Base-by-base conservation (phyloP, 2,329 filamentous ascomycete species). In the Chalara sp. region DNA sequence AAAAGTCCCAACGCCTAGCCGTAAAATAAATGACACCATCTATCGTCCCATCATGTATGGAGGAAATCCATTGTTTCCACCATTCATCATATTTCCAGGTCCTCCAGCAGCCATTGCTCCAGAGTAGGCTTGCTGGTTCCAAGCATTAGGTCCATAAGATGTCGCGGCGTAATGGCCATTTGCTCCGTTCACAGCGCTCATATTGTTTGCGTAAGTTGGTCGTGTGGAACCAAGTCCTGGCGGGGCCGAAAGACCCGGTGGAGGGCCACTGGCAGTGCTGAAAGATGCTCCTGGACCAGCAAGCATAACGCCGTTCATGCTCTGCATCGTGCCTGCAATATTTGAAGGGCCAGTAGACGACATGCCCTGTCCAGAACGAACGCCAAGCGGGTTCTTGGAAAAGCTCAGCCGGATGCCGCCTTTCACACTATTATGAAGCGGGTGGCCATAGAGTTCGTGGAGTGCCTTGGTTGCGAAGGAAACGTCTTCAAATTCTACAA, bases 401-500 rank as follows among this genome's bases (percentile, higher is more conserved):
- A 96, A 99, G 68, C 90, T 96, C 50, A 99, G 76, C 29, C 93
- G 85, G 62, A 99, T 96, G 33, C 93, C 93, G 6, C 92, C 92
- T 67, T 96, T 96, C 64, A 89, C 80, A 63, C 90, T 96, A 70
- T 96, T 96, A 65, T 91, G 89, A 32, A 97, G 77, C 46, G 81
- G 83, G 46, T 86, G 82, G 0, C 93, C 93, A 63, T 97, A 96
- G 1, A 97, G 76, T 51, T 96, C 89, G 57, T 91, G 83, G 3
- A 97, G 76, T 1, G 91, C 86, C 69, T 93, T 95, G 41, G 92
- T 96, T 1, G 93, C 92, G 63, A 89, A 92, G 1, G 88, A 87
- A 8, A 95, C 79, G 62, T 96, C 91, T 63, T 97, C 92, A 61
- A 97, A 99, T 68, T 99, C 93, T 37, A 99, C 93, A 68, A 97